These are phyloP conservation scores for Emergomyces pasteurianus DNA, from an alignment of 2,329 filamentous ascomycete species.

Conservation along the genomic window DNA sequence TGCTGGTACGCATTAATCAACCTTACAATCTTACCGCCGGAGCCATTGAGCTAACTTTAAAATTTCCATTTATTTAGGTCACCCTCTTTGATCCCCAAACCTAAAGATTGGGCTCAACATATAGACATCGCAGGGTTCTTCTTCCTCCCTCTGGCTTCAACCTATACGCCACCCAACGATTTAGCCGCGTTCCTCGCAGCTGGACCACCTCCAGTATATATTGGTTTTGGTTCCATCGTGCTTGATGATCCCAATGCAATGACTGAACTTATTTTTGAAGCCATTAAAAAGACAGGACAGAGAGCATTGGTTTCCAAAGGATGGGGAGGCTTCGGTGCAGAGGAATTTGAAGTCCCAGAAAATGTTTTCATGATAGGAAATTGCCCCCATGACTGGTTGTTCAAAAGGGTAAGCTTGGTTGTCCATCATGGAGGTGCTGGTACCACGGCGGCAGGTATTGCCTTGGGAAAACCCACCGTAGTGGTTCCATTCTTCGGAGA, in stretches of 20 bases:
- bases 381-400: slow-evolving; percentile 80
- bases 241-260: slow-evolving; percentile 62
- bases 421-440: slow-evolving; percentile 83
- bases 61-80: slow-evolving; percentile 35
- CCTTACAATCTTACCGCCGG: background rate
- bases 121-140: slow-evolving; percentile 67
- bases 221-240: slow-evolving; percentile 75
- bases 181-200: slow-evolving; percentile 54
- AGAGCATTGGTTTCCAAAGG: slow-evolving; percentile 75
- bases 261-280: slow-evolving; percentile 61
- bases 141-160: slow-evolving; percentile 56
- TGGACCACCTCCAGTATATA: slow-evolving; percentile 64
- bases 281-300: slow-evolving; percentile 53
- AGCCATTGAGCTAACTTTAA: background rate
- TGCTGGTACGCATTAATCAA: slow-evolving; percentile 50
- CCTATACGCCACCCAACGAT: slow-evolving; percentile 54
- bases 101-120: slow-evolving; percentile 60
- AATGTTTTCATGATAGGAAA: slow-evolving; percentile 76
- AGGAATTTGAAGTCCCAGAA: slow-evolving; percentile 57
- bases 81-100: slow-evolving; percentile 64
- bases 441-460: slow-evolving; percentile 77
- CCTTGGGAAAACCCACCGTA: slow-evolving; percentile 65
- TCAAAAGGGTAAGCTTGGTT: slow-evolving; percentile 66
- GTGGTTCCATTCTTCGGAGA: slow-evolving; percentile 82
- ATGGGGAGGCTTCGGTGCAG: slow-evolving; percentile 73